Evolutionary conservation across 352 stramenopile genomes (phyloP), one percentile per base, ranked within the genome.

Genomic region (Globisporangium polare): DNA sequence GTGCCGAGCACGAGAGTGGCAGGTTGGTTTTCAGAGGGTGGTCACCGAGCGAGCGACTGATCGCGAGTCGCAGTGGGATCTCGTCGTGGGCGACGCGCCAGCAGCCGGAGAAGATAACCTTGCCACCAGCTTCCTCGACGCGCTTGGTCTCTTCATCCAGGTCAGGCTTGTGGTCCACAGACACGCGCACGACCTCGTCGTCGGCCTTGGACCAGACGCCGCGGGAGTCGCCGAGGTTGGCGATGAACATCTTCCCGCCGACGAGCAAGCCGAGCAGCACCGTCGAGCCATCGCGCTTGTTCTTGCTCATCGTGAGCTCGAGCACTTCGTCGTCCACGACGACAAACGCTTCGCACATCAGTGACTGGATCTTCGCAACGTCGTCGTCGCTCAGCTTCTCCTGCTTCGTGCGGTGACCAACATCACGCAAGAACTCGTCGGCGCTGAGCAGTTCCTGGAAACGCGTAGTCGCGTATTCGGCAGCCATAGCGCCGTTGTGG

Each of bases 71-170:
- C 27, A 93, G 56, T 5, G 80, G 74, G 15, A 90, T 76, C 50
- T 85, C 72, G 65, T 89, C 78, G 57, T 93, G 84, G 12, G 84
- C 80, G n/a, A 93, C 84, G 29, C 84, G 84, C 84, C 84, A 93
- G 62, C 84, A 93, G 26, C 84, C 84, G 6, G 84, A 93, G 57
- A 80, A 91, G 13, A 93, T 85, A 22, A 93, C 78, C 53, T 90
- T 89, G 29, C 84, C 84, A 17, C 84, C 84, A 6, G 84, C 82
- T 29, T 78, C 74, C 59, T 88, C 63, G 1, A 93, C 72, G 31
- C 84, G 80, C 43, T 73, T 66, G 9, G 63, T 83, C 66, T 93
- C 84, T 22, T 74, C 71, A n/a, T 78, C 72, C 4, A 87, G 47
- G 53, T 91, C 76, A 0, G 84, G 84, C 52, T 93, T 93, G 71